Conservation (phyloP, 305 asterid species). For the Fraxinus paxiana region DNA sequence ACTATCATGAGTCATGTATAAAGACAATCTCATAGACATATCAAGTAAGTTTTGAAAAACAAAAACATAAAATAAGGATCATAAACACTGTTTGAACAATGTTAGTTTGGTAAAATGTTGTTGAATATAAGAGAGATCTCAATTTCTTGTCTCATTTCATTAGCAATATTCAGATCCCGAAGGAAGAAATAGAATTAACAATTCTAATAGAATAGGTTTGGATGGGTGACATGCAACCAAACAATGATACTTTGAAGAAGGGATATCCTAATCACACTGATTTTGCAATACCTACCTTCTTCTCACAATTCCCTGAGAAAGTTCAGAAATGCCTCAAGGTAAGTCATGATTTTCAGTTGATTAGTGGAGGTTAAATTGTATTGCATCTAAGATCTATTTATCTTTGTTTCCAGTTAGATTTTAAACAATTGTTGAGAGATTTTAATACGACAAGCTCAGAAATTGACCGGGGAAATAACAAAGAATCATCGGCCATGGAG, state of each 20-base stretch:
- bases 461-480: conserved; percentile 23
- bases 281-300: conserved; percentile 33
- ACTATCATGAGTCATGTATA: neutral
- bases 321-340: conserved; percentile 49
- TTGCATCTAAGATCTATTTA: conserved; percentile 4
- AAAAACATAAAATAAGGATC: neutral
- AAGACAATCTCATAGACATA: neutral
- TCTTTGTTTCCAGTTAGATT: conserved; percentile 33
- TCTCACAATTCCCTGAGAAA: conserved; percentile 42
- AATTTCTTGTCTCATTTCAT: neutral
- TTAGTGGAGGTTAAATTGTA: conserved; percentile 10
- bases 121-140: neutral
- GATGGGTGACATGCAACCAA: conserved; percentile 27
- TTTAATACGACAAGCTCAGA: conserved; percentile 21
- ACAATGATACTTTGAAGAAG: conserved; percentile 18
- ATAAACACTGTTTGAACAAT: neutral
- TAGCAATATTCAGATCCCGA: neutral
- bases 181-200: neutral
- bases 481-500: conserved; percentile 25
- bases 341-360: conserved; percentile 7
- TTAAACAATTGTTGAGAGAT: conserved; percentile 33
- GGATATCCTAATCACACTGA: conserved; percentile 26
- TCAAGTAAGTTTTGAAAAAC: neutral
- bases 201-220: conserved; percentile 18
- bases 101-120: neutral